A percentile compares a stretch with the other conserved stretches of the same genome.
These are phyloP conservation scores for Hemileccinum impolitum DNA, from an alignment of 768 basidiomycete species.

Conservation along the genomic window DNA sequence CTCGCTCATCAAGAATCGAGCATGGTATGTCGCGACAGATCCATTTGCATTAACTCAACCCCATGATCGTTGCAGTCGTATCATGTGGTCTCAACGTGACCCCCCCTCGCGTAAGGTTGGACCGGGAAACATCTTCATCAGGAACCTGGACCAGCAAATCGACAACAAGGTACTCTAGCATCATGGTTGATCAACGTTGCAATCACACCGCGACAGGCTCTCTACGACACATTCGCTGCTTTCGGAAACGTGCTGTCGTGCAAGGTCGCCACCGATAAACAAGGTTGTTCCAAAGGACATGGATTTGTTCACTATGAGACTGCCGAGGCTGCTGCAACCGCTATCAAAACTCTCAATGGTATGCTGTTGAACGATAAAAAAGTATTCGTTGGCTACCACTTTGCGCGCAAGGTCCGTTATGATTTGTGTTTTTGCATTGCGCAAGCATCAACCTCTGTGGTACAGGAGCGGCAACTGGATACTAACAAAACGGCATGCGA, in stretches of 20 bases:
- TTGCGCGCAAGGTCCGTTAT: constrained; percentile 81
- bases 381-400: constrained; percentile 96
- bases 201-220: constrained; percentile 54
- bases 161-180: constrained; percentile 79
- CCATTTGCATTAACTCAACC: background rate
- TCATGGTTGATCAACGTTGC: background rate
- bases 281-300: constrained; percentile 94
- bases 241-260: constrained; percentile 98
- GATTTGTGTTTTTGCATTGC: too few species aligned
- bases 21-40: constrained; percentile 60
- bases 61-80: constrained; percentile 57
- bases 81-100: constrained; percentile 99
- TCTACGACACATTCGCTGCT: constrained; percentile 98
- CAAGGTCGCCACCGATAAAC: constrained; percentile 97
- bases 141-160: constrained; percentile 94
- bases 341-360: constrained; percentile 98
- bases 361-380: constrained; percentile 99
- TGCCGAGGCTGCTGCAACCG: constrained; percentile 89
- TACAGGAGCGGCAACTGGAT: constrained; percentile 72
- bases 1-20: constrained; percentile 96
- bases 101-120: constrained; percentile 98
- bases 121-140: constrained; percentile 99
- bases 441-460: background rate
- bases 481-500: too few species aligned
- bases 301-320: constrained; percentile 99